Evolutionary conservation across 1,284 basidiomycete genomes (phyloP).

Genomic region (Trichosporon sp.): DNA sequence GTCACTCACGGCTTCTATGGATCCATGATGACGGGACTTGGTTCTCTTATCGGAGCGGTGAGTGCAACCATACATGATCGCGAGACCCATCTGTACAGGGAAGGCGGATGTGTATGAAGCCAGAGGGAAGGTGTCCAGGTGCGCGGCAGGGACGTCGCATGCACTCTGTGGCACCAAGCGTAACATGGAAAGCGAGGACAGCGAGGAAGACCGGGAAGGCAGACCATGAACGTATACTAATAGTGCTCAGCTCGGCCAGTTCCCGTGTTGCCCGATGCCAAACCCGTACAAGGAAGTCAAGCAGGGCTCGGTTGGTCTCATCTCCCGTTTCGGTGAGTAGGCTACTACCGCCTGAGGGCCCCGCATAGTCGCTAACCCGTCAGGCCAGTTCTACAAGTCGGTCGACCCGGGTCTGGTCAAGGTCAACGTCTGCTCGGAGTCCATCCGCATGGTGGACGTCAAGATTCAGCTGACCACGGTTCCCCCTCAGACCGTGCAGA

Average conservation of each 20-base stretch:
- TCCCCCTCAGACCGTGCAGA: conserved; percentile 67
- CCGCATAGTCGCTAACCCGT: neutral
- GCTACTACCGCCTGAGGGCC: neutral
- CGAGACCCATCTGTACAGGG: no score
- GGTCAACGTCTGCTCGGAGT: conserved; percentile 89
- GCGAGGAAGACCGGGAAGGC: no score
- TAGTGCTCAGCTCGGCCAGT: conserved; percentile 55
- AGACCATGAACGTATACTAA: neutral
- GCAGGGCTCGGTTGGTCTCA: conserved; percentile 80
- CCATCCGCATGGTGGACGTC: conserved; percentile 73
- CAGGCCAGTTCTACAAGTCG: conserved; percentile 53
- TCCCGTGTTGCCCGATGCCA: conserved; percentile 74
- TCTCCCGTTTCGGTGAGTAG: conserved; percentile 84
- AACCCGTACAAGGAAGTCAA: conserved; percentile 52
- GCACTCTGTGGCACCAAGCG: no score
- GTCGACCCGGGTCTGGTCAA: conserved; percentile 88
- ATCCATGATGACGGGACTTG: conserved; percentile 61
- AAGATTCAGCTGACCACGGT: conserved; percentile 88
- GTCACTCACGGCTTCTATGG: conserved; percentile 71
- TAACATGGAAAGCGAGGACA: no score
- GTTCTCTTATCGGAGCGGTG: conserved; percentile 46
- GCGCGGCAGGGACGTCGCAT: no score
- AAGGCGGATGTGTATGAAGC: no score
- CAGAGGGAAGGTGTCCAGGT: no score
- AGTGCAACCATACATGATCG: neutral